Percentiles rank a stretch among this genome's conserved stretches.
phyloP scores from a whole-genome alignment of 129 eudicot genomes.

The Flaveria trinervia region DNA sequence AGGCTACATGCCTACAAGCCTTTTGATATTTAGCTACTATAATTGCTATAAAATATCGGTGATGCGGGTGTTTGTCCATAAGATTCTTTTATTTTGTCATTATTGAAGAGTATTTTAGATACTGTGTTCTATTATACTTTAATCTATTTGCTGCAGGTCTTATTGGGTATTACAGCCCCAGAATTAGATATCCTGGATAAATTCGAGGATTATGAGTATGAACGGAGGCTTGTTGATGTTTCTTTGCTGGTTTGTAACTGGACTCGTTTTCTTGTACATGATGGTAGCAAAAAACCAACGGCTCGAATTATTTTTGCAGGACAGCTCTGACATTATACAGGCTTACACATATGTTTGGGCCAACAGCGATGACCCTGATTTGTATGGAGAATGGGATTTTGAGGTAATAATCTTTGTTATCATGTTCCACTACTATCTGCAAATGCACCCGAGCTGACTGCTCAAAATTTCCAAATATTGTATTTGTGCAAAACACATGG shows the following conservation, averaged over 20 bases:
- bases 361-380: constrained; percentile 59
- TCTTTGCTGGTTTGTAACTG: constrained; percentile 51
- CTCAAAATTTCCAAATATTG: neutral
- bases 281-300: neutral
- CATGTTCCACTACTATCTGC: neutral
- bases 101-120: neutral
- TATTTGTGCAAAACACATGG: constrained; percentile 1
- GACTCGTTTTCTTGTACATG: constrained; percentile 15
- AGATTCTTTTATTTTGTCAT: neutral
- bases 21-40: neutral
- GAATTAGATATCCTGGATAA: constrained; percentile 73
- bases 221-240: constrained; percentile 63
- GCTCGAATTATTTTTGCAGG: constrained; percentile 49
- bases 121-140: neutral
- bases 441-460: neutral
- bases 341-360: constrained; percentile 81
- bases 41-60: neutral
- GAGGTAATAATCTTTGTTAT: constrained; percentile 50
- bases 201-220: constrained; percentile 89
- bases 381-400: constrained; percentile 90
- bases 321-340: constrained; percentile 51
- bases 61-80: neutral
- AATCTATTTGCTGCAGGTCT: constrained; percentile 50
- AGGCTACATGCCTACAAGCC: no score
- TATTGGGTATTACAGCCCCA: constrained; percentile 61